phyloP scores from a whole-genome alignment of 2,329 filamentous ascomycete species.

The Didymella arachidicola region DNA sequence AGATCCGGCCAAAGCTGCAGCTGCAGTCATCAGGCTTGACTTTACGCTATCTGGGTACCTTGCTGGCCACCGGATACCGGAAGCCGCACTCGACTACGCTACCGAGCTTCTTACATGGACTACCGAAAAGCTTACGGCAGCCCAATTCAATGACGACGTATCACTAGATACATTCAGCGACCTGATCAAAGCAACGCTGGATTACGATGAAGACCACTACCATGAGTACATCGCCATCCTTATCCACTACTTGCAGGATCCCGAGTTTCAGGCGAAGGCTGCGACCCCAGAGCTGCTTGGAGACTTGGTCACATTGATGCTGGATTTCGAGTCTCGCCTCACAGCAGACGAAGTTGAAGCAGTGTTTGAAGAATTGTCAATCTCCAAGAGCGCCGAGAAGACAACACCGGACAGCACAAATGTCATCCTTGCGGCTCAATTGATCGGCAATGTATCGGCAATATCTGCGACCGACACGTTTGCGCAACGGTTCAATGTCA shows the following conservation, averaged over 20 bases:
- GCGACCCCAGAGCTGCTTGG: slow-evolving; percentile 41
- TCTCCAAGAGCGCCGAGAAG: slow-evolving; percentile 36
- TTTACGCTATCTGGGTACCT: slow-evolving; percentile 38
- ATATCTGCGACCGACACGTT: slow-evolving; percentile 49
- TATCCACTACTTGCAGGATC: slow-evolving; percentile 47
- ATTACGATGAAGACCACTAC: slow-evolving; percentile 48
- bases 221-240: slow-evolving; percentile 44
- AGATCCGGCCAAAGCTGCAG: slow-evolving; percentile 48
- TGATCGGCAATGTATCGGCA: slow-evolving; percentile 43
- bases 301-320: slow-evolving; percentile 40
- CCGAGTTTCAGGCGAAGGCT: slow-evolving; percentile 45
- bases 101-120: slow-evolving; percentile 47
- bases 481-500: slow-evolving; percentile 34
- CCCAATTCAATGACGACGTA: slow-evolving; percentile 42
- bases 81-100: slow-evolving; percentile 45
- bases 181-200: slow-evolving; percentile 38
- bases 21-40: slow-evolving; percentile 47
- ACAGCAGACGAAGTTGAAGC: slow-evolving; percentile 35
- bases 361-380: slow-evolving; percentile 41
- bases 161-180: slow-evolving; percentile 41
- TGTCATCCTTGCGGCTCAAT: slow-evolving; percentile 41
- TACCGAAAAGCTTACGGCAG: slow-evolving; percentile 46
- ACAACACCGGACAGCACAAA: slow-evolving; percentile 31
- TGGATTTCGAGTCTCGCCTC: slow-evolving; percentile 43
- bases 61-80: slow-evolving; percentile 37